These are phyloP conservation scores for Exophiala calicioides DNA, from an alignment of 2,329 filamentous ascomycete genomes.

Conservation along the genomic window DNA sequence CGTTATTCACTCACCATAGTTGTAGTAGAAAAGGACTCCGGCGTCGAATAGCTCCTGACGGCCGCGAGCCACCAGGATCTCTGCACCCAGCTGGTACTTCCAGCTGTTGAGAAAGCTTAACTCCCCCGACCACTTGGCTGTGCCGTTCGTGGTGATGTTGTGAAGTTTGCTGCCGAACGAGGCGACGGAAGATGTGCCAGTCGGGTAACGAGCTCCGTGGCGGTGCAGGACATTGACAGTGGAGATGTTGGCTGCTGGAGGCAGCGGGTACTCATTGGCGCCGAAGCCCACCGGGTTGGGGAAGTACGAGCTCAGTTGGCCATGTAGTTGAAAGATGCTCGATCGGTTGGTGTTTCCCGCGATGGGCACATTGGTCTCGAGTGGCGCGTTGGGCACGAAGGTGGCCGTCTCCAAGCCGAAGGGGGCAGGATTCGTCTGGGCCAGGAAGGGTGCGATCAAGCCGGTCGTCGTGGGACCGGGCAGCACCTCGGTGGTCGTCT, in stretches of 20 bases:
- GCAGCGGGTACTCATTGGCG: constrained; percentile 67
- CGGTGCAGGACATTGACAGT: constrained; percentile 73
- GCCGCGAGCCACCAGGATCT: constrained; percentile 72
- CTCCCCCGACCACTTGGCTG: constrained; percentile 58
- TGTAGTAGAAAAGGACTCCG: constrained; percentile 70
- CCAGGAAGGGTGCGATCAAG: constrained; percentile 63
- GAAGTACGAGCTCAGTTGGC: constrained; percentile 68
- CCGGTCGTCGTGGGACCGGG: constrained; percentile 58
- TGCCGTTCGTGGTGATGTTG: constrained; percentile 51
- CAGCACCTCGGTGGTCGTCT: constrained; percentile 26
- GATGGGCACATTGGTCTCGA: constrained; percentile 71
- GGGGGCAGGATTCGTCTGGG: constrained; percentile 67
- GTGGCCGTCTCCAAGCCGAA: constrained; percentile 59
- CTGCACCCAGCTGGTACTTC: constrained; percentile 67
- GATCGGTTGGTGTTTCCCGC: constrained; percentile 57
- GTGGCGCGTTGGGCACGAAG: constrained; percentile 67
- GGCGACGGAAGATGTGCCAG: constrained; percentile 58
- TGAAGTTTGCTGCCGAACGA: constrained; percentile 60
- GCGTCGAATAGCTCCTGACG: constrained; percentile 73
- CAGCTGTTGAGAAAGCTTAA: constrained; percentile 69
- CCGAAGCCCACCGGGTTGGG: constrained; percentile 70
- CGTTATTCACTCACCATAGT: constrained; percentile 63
- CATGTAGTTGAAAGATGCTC: constrained; percentile 72
- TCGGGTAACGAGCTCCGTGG: constrained; percentile 74
- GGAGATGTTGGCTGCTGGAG: constrained; percentile 65